phyloP scores from a whole-genome alignment of 2,329 filamentous ascomycete species.

The Phaeosphaeria sp. region DNA sequence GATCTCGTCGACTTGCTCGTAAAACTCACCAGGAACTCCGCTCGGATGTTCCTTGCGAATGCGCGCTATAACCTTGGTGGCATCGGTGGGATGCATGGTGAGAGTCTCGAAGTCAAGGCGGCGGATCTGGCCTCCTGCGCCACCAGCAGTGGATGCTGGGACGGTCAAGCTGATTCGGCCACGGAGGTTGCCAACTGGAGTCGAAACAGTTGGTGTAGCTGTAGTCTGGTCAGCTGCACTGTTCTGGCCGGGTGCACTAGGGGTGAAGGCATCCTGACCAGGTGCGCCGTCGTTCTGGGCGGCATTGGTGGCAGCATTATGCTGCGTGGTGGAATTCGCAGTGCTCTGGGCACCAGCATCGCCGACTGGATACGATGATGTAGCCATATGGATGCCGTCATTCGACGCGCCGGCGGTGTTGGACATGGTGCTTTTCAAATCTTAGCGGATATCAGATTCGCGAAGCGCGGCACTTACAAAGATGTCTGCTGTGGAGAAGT shows the following conservation, averaged over 20 bases:
- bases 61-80: neutral
- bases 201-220: neutral
- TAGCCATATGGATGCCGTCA: neutral
- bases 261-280: neutral
- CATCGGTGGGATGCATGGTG: neutral
- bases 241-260: no score
- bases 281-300: neutral
- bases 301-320: neutral
- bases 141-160: neutral
- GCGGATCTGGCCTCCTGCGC: neutral
- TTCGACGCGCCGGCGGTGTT: neutral
- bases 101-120: neutral
- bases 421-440: neutral
- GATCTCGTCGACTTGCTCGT: slow-evolving; percentile 3
- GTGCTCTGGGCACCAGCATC: no score
- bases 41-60: neutral
- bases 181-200: neutral
- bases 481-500: neutral
- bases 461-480: neutral
- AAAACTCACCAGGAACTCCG: neutral
- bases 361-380: neutral
- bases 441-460: neutral
- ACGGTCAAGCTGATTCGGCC: neutral
- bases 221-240: no score
- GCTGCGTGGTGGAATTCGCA: no score